A percentile compares a stretch with the other conserved stretches of the same genome.
Evolutionary conservation across 225 moss, liverwort and hornwort genomes (phyloP).

Genomic region (Antitrichia curtipendula): DNA sequence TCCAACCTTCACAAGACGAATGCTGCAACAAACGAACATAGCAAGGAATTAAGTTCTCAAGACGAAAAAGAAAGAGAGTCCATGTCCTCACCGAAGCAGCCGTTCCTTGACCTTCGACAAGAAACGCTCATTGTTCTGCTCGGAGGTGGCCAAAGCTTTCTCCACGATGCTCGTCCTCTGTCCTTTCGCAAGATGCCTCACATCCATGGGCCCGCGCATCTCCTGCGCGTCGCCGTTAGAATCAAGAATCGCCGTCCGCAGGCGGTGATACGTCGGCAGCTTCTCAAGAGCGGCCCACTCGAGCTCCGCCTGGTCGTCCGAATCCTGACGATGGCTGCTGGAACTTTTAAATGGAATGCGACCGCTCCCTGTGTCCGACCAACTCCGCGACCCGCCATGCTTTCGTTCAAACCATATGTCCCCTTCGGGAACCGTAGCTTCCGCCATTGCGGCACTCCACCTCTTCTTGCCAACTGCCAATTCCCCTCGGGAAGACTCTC

Average conservation of each 20-base stretch:
- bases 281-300: constrained; percentile 58
- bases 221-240: neutral
- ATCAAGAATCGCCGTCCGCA: constrained; percentile 24
- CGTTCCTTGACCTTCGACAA: constrained; percentile 37
- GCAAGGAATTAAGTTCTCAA: neutral
- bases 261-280: constrained; percentile 42
- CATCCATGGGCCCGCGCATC: constrained; percentile 1
- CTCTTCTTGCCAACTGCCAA: neutral
- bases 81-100: constrained; percentile 13
- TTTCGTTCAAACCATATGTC: constrained; percentile 47
- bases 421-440: constrained; percentile 26
- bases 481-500: neutral
- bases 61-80: neutral
- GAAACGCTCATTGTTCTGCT: constrained; percentile 59
- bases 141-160: constrained; percentile 40
- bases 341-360: constrained; percentile 8
- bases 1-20: neutral
- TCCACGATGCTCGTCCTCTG: constrained; percentile 52
- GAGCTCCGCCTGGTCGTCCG: constrained; percentile 29
- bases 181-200: constrained; percentile 25
- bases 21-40: neutral
- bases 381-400: constrained; percentile 37
- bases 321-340: constrained; percentile 2
- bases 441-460: constrained; percentile 8
- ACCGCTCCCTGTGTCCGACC: constrained; percentile 32